These are phyloP conservation scores for Kazachstania viticola DNA, from an alignment of 805 yeast species.

Conservation along the genomic window DNA sequence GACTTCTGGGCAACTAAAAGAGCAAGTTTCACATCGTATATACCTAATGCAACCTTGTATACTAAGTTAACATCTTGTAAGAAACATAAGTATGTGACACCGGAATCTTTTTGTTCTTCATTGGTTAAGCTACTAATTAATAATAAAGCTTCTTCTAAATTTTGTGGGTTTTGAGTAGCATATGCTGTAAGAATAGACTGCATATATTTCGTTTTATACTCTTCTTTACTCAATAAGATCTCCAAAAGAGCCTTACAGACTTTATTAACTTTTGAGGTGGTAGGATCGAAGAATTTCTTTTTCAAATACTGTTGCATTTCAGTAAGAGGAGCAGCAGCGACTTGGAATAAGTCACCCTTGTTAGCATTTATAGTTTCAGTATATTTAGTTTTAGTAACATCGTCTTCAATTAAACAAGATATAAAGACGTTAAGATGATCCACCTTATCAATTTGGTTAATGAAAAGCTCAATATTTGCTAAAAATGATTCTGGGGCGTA, in stretches of 20 bases:
- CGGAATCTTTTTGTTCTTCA: conserved; percentile 42
- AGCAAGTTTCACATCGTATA: conserved; percentile 73
- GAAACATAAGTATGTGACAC: conserved; percentile 79
- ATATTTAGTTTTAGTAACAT: conserved; percentile 73
- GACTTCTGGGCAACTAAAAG: conserved; percentile 87
- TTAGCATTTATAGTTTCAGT: conserved; percentile 46
- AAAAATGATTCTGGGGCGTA: conserved; percentile 64
- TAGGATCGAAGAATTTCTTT: conserved; percentile 29
- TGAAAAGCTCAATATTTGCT: conserved; percentile 50
- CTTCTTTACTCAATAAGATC: conserved; percentile 38
- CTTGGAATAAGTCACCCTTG: conserved; percentile 20
- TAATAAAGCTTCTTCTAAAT: conserved; percentile 58
- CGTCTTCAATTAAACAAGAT: conserved; percentile 76
- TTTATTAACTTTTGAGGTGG: conserved; percentile 53
- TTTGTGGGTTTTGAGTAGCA: conserved; percentile 86
- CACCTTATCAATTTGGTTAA: conserved; percentile 56
- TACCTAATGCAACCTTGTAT: conserved; percentile 67
- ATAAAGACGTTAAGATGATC: conserved; percentile 80
- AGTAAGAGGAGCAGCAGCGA: conserved; percentile 22
- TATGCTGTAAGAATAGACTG: conserved; percentile 82
- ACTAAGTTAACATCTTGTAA: conserved; percentile 78
- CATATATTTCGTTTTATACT: conserved; percentile 44
- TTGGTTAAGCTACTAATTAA: conserved; percentile 44
- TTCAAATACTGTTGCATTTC: conserved; percentile 33
- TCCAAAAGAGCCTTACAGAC: conserved; percentile 63